A percentile compares a stretch with the other conserved stretches of the same genome.
These are phyloP conservation scores for Zygosaccharomyces sapae DNA, from an alignment of 1,139 yeast species.

Conservation along the genomic window DNA sequence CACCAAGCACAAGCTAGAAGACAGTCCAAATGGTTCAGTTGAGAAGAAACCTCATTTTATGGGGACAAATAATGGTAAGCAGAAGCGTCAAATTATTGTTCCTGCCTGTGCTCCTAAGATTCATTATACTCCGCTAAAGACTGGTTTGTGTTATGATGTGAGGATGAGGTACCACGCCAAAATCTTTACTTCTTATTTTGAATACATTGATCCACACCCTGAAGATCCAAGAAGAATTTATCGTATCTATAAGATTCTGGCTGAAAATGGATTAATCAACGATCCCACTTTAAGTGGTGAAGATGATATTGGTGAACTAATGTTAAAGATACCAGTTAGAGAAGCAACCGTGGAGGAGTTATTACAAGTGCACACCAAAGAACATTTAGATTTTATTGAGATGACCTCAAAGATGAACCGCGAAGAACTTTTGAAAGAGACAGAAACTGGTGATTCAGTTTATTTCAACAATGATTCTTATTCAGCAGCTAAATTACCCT, in stretches of 20 bases:
- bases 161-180: slow-evolving; percentile 97
- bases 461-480: slow-evolving; percentile 90
- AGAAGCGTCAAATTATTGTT: slow-evolving; percentile 45
- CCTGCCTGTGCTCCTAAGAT: slow-evolving; percentile 45
- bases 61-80: slow-evolving; percentile 5
- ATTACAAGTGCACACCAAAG: slow-evolving; percentile 75
- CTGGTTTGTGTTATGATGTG: slow-evolving; percentile 94
- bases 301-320: slow-evolving; percentile 72
- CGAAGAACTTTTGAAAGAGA: slow-evolving; percentile 72
- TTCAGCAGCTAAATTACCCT: slow-evolving; percentile 82
- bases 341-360: slow-evolving; percentile 88
- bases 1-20: slow-evolving; percentile 12
- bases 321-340: slow-evolving; percentile 85
- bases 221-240: slow-evolving; percentile 97
- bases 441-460: slow-evolving; percentile 91
- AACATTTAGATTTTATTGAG: slow-evolving; percentile 71
- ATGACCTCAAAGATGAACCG: slow-evolving; percentile 76
- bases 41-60: slow-evolving; percentile 3
- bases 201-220: slow-evolving; percentile 97
- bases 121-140: slow-evolving; percentile 65
- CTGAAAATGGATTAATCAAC: slow-evolving; percentile 84
- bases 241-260: slow-evolving; percentile 85
- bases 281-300: slow-evolving; percentile 79
- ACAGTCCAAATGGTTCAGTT: slow-evolving; percentile 3
- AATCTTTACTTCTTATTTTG: slow-evolving; percentile 84